Evolutionary conservation across 2,329 filamentous ascomycete genomes (phyloP), one percentile per base, ranked within the genome.

Genomic region (Alternaria novae-zelandiae): DNA sequence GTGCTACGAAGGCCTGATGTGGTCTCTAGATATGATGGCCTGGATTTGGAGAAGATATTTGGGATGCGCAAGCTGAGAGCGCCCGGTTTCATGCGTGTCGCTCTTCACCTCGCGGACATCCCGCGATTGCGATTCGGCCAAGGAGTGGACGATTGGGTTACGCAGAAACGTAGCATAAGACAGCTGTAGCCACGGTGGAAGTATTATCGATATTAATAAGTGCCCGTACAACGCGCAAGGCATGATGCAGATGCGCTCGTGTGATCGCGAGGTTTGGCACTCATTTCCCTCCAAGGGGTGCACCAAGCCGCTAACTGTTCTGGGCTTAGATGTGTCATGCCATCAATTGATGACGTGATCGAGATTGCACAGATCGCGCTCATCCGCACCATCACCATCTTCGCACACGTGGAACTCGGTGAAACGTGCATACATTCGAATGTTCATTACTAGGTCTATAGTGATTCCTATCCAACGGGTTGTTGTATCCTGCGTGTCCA

Each of bases 281-380:
- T 21, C 17, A 1, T 45, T 45, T 45, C 17, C 17, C 6, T 12
- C 2, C 0, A 2, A 20, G 4, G 1, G 3, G 2, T 5, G 10
- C 3, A 17, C 17, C 43, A 45, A 45, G 43, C 10, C 20, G 20
- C 43, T 21, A 45, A 45, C 17, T 8, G 6, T 44, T 17, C 10
- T 17, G 43, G 17, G 43, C 5, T 44, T 13, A 44, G 20, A 21
- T 10, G 15, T n/a, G 41, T 13, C 6, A 11, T 44, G 41, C n/a
- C 41, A 44, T 30, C 28, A 30, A 30, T 30, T 32, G 6, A 32
- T 44, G 20, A 21, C 43, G 43, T 45, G 17, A 21, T 45, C 43
- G 10, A 45, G 7, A 13, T 21, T 21, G 10, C 9, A 11, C 20
- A 1, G 5, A 12, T 20, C 17, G 43, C 43, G 43, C 17, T 45